phyloP scores from a whole-genome alignment of 495 filamentous ascomycete species.

The Trichoderma orchidacearum region DNA sequence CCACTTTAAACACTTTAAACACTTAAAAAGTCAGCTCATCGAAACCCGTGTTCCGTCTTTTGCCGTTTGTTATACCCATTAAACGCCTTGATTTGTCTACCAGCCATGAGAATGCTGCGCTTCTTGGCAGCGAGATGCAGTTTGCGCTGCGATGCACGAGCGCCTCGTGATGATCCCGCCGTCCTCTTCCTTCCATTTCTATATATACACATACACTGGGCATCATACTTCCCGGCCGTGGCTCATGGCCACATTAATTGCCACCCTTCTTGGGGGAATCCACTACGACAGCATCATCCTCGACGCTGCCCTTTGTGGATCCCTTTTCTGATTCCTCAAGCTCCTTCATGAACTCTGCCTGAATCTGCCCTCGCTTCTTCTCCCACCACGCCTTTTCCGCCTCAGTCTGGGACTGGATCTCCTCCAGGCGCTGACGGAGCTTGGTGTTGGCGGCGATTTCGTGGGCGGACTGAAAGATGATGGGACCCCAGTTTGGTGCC shows the following conservation, averaged over 20 bases:
- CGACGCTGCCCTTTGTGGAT: constrained; percentile 34
- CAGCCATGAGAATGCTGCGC: not conserved
- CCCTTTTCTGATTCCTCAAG: constrained; percentile 39
- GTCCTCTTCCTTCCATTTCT: not conserved
- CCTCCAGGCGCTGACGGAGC: constrained; percentile 60
- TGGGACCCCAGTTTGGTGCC: constrained; percentile 73
- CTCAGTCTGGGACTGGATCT: constrained; percentile 55
- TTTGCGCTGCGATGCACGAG: not conserved
- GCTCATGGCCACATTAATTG: too few relatives aligned
- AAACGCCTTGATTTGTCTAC: not conserved
- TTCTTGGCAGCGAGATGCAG: not conserved
- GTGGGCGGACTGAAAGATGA: constrained; percentile 86
- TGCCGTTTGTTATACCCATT: not conserved
- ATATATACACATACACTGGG: not conserved
- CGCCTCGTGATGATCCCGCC: not conserved
- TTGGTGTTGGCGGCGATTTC: constrained; percentile 68
- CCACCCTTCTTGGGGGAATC: constrained; percentile 54
- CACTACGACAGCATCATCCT: constrained; percentile 79
- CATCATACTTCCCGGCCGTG: too few relatives aligned
- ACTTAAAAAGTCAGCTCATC: too few relatives aligned
- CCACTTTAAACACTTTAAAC: too few relatives aligned
- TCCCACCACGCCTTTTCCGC: constrained; percentile 86
- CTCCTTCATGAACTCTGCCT: constrained; percentile 75
- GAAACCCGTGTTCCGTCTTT: not conserved
- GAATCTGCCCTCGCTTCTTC: constrained; percentile 55